Conservation (phyloP, 768 basidiomycete genomes). For the Nidularia pulvinata region DNA sequence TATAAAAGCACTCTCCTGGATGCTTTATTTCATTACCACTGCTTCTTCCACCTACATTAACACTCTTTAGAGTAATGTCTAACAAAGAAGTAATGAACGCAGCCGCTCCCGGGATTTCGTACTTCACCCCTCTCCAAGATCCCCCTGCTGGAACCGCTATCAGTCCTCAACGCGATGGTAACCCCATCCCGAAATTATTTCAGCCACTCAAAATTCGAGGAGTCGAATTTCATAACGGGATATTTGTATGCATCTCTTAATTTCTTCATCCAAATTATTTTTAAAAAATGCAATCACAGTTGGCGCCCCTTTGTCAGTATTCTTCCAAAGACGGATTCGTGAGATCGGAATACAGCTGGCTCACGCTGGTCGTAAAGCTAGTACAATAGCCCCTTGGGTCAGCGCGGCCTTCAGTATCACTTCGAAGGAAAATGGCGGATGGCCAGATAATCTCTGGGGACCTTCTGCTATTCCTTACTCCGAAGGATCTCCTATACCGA, state of each 20-base stretch:
- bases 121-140: conserved; percentile 36
- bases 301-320: neutral
- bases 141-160: conserved; percentile 37
- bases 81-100: conserved; percentile 14
- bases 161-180: conserved; percentile 31
- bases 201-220: too few species aligned
- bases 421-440: conserved; percentile 39
- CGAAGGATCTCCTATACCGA: conserved; percentile 46
- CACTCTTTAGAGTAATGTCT: too few species aligned
- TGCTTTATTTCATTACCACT: too few species aligned
- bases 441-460: conserved; percentile 55
- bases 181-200: conserved; percentile 11
- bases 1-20: too few species aligned
- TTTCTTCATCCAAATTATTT: neutral
- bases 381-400: conserved; percentile 50
- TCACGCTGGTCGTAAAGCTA: conserved; percentile 7
- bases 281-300: neutral
- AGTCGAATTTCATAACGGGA: too few species aligned
- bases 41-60: too few species aligned
- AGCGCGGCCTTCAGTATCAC: conserved; percentile 20
- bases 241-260: neutral
- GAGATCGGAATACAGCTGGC: neutral
- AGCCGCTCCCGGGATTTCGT: conserved; percentile 11
- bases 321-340: conserved; percentile 38
- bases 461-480: conserved; percentile 51